Evolutionary conservation across 129 eudicot genomes (phyloP), one percentile per base, ranked within the genome.

Genomic region (Chrysanthemum seticuspe): DNA sequence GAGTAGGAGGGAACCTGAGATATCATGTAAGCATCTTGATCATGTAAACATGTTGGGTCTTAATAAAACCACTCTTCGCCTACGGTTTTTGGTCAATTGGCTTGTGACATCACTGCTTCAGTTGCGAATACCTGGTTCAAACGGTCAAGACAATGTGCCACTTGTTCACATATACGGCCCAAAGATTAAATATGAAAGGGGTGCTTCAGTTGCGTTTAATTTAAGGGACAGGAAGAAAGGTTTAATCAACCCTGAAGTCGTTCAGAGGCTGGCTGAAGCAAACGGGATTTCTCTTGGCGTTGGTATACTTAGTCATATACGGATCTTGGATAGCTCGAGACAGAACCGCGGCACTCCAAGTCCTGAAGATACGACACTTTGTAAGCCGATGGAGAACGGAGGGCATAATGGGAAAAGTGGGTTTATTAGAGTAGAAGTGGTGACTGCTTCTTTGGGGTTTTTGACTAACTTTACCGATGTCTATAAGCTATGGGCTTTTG

Each of bases 81-180:
- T 88, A 25, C 83, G 99, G 44, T 95, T 88, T 83, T 78, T 95
- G 85, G 85, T 88, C 70, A 95, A 95, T 67, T 95, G 99, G 99
- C 96, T 95, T 4, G 99, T 95, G 66, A 95, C 99, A 5, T 95
- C 99, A 4, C 76, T 95, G 53, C 90, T 95, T 53, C 99, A 95
- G 58, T 72, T 95, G 34, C 85, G 96, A 53, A 62, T 91, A 31
- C 91, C 89, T 3, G 88, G 84, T 62, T 73, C 83, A 62, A 76
- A 86, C 57, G 91, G 83, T 65, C 72, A 84, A 45, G 86, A 80
- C 13, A 36, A 77, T 16, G 59, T 74, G 63, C 91, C 86, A 2
- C 81, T 95, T 57, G 97, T 95, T 73, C 97, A 85, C 52, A 95
- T 95, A 16, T 95, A 91, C 45, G 99, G 99, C 14, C 99, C 99